Conservation (phyloP, 2,329 filamentous ascomycete species). For the Endocalyx cinctus region DNA sequence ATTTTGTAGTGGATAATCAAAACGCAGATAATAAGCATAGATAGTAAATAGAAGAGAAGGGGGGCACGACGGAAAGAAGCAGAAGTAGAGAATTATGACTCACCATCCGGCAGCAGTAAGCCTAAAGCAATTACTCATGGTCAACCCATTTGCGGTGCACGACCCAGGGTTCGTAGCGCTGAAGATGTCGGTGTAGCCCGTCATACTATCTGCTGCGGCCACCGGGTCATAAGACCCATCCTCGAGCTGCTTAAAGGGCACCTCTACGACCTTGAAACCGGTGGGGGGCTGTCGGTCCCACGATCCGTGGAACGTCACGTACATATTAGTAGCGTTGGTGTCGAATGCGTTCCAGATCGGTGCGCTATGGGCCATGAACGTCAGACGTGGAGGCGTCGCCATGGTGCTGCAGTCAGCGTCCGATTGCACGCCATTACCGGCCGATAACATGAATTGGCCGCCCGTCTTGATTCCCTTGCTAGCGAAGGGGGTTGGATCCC, state of each 20-base stretch:
- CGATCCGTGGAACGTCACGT: conserved; percentile 57
- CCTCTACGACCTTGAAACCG: conserved; percentile 34
- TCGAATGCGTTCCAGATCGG: conserved; percentile 60
- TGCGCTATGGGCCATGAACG: conserved; percentile 56
- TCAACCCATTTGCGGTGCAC: conserved; percentile 30
- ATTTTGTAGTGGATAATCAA: too few species aligned
- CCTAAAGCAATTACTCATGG: conserved; percentile 31
- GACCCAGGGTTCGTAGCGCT: conserved; percentile 27
- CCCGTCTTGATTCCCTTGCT: conserved; percentile 22
- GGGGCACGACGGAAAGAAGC: background rate
- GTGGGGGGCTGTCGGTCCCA: conserved; percentile 41
- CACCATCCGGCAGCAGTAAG: conserved; percentile 28
- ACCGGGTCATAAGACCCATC: conserved; percentile 27
- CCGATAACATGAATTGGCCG: conserved; percentile 14
- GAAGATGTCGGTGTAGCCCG: conserved; percentile 28
- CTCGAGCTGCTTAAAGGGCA: conserved; percentile 26
- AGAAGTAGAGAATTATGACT: conserved; percentile 1
- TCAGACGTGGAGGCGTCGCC: conserved; percentile 37
- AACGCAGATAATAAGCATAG: too few species aligned
- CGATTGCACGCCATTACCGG: conserved; percentile 9
- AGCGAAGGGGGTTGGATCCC: conserved; percentile 36
- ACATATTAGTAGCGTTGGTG: conserved; percentile 42
- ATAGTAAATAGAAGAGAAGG: conserved; percentile 1
- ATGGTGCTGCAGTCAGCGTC: conserved; percentile 16
- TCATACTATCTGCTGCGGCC: conserved; percentile 21